Evolutionary conservation across 257 asterid species (phyloP).

Genomic region (Solanum pennellii): DNA sequence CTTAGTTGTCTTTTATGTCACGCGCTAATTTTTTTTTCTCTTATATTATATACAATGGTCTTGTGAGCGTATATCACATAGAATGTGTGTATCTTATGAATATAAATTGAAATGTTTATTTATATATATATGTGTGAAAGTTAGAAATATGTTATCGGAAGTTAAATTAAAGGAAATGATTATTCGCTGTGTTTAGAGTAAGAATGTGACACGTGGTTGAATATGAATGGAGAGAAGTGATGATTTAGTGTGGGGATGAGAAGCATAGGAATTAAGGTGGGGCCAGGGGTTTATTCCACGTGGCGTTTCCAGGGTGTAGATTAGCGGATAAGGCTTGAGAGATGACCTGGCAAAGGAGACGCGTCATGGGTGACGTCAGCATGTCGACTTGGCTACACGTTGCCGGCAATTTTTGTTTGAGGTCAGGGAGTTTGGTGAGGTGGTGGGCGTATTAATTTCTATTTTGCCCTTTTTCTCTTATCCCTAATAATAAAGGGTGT

Average conservation of each 20-base stretch:
- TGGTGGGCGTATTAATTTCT: background rate
- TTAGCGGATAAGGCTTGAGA: conserved; percentile 18
- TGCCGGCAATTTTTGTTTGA: background rate
- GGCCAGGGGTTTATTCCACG: background rate
- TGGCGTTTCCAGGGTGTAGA: conserved; percentile 6
- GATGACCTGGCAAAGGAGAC: background rate
- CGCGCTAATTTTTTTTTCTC: conserved; percentile 10
- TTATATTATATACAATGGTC: background rate
- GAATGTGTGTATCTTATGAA: background rate
- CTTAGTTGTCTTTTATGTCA: conserved; percentile 6
- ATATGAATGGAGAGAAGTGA: background rate
- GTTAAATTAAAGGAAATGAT: background rate
- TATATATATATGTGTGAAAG: no score
- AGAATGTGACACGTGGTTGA: background rate
- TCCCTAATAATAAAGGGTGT: background rate
- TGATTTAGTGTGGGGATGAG: background rate
- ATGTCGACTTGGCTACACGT: background rate
- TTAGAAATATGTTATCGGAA: no score
- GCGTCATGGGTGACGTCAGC: conserved; percentile 9
- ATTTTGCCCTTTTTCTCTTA: background rate
- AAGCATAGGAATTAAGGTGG: background rate
- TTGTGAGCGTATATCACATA: background rate
- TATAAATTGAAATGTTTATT: background rate
- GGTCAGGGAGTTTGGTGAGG: background rate
- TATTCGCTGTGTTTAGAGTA: background rate